Percentiles rank a stretch among this genome's conserved stretches.
These are phyloP conservation scores for Beauveria sp. DNA, from an alignment of 2,329 filamentous ascomycete species.

Conservation along the genomic window DNA sequence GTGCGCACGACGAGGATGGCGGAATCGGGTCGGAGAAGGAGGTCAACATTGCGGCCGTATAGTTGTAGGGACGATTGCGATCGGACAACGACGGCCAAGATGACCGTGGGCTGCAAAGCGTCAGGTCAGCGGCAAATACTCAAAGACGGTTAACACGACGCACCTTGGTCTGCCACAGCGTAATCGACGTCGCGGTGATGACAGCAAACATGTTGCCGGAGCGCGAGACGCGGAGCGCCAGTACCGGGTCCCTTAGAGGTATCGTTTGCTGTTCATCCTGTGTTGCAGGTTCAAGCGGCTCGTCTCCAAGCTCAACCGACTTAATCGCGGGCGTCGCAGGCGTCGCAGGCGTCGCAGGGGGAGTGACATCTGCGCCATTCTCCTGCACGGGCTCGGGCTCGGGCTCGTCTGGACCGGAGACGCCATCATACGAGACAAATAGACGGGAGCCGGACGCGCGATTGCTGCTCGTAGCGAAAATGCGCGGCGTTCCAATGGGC, in stretches of 20 bases:
- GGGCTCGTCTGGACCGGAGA: slow-evolving; percentile 27
- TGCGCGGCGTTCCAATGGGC: slow-evolving; percentile 76
- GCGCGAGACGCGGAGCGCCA: slow-evolving; percentile 69
- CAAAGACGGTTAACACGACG: slow-evolving; percentile 17
- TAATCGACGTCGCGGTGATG: slow-evolving; percentile 76
- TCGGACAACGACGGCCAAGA: slow-evolving; percentile 77
- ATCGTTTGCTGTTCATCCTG: slow-evolving; percentile 26
- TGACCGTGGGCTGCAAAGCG: slow-evolving; percentile 65
- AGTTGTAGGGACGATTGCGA: slow-evolving; percentile 71
- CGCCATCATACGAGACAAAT: slow-evolving; percentile 55
- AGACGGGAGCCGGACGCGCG: slow-evolving; percentile 42
- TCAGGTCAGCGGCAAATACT: slow-evolving; percentile 13
- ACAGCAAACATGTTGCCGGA: slow-evolving; percentile 79
- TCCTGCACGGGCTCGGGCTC: slow-evolving; percentile 22
- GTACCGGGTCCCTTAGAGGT: slow-evolving; percentile 54
- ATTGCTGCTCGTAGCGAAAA: slow-evolving; percentile 71
- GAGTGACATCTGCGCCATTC: slow-evolving; percentile 14
- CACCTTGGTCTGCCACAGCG: slow-evolving; percentile 96
- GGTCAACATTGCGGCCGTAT: slow-evolving; percentile 78
- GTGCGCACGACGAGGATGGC: slow-evolving; percentile 90
- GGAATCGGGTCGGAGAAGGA: slow-evolving; percentile 84
- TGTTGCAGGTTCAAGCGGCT: slow-evolving; percentile 25
- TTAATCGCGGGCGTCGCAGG: slow-evolving; percentile 50
- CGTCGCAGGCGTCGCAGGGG: slow-evolving; percentile 40
- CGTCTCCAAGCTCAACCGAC: slow-evolving; percentile 42